Percentiles rank a stretch among this genome's conserved stretches.
Conservation (phyloP, 352 stramenopile species). For the Phytophthora pseudosyringae region DNA sequence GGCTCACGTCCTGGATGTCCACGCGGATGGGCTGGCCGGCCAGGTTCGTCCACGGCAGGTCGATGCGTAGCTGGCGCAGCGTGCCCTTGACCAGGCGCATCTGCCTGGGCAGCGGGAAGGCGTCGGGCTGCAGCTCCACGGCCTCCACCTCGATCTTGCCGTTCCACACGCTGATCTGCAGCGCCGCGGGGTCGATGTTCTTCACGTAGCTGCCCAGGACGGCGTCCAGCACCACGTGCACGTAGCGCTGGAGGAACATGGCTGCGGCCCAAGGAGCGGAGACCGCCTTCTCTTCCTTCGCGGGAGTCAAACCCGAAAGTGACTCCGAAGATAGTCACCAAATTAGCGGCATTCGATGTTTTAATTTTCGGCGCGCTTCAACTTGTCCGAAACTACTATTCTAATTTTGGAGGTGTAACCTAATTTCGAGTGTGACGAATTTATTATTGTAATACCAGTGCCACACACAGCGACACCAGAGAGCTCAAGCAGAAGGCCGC, state of each 20-base stretch:
- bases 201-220: slow-evolving; percentile 87
- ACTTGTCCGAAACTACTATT: background rate
- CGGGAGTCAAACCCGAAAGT: background rate
- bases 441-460: too few relatives aligned
- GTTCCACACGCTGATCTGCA: slow-evolving; percentile 89
- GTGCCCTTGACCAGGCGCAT: slow-evolving; percentile 77
- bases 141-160: slow-evolving; percentile 85
- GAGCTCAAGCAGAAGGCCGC: background rate
- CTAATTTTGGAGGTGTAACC: too few relatives aligned
- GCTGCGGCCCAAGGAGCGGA: background rate
- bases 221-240: slow-evolving; percentile 83
- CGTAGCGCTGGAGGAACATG: slow-evolving; percentile 88
- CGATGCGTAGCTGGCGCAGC: slow-evolving; percentile 76
- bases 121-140: slow-evolving; percentile 79
- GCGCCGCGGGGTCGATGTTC: slow-evolving; percentile 85
- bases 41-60: slow-evolving; percentile 81
- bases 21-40: slow-evolving; percentile 76
- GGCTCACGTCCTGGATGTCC: slow-evolving; percentile 78
- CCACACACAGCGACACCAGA: too few relatives aligned
- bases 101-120: slow-evolving; percentile 70
- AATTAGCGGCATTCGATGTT: background rate
- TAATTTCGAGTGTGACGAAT: too few relatives aligned
- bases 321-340: background rate
- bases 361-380: background rate
- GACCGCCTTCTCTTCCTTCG: too few relatives aligned